Evolutionary conservation across 2,329 filamentous ascomycete species (phyloP), one percentile per base, ranked within the genome.

Genomic region (Phialocephala subalpina): DNA sequence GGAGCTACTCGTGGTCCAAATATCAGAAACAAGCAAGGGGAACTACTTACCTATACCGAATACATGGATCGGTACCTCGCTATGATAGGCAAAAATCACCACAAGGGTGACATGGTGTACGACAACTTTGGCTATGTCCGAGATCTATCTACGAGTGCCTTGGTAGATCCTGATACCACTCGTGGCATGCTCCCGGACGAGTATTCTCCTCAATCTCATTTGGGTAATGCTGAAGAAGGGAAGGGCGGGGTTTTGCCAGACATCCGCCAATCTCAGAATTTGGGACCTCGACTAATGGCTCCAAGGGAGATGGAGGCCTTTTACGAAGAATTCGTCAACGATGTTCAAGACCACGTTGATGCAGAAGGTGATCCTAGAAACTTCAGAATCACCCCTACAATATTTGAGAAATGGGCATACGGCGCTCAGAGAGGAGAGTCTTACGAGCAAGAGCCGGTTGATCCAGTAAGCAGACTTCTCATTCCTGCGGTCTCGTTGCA

Each of bases 311-410:
- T 67, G 22, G 60, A 72, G 0, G 49, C 56, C 20, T 72, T 74
- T 25, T 77, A 74, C 53, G 33, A 57, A 7, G 58, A 62, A 2
- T 72, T 70, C 49, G 47, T 65, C 1, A 64, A 71, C 38, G 76
- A 77, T 36, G 74, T 82, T 20, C 79, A 78, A 0, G 80, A 83
- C 59, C 75, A 78, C 22, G 79, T 77, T 0, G 81, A 83, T 55
- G 74, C 76, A 11, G 82, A 85, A 64, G 81, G 79, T 1, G 77
- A 77, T 25, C 74, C 76, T 0, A 69, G 75, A 3, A 71, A 75
- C 3, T 77, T 75, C 0, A 78, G 77, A 1, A 79, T 84, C 33
- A 80, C 78, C 0, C 80, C 81, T 1, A 79, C 76, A 65, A 82
- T 78, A 0, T 84, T 84, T 79, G 77, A 74, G 71, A 80, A 36